Evolutionary conservation across 1,139 yeast species (phyloP), one percentile per base, ranked within the genome.

Genomic region (Blastobotrys proliferans): DNA sequence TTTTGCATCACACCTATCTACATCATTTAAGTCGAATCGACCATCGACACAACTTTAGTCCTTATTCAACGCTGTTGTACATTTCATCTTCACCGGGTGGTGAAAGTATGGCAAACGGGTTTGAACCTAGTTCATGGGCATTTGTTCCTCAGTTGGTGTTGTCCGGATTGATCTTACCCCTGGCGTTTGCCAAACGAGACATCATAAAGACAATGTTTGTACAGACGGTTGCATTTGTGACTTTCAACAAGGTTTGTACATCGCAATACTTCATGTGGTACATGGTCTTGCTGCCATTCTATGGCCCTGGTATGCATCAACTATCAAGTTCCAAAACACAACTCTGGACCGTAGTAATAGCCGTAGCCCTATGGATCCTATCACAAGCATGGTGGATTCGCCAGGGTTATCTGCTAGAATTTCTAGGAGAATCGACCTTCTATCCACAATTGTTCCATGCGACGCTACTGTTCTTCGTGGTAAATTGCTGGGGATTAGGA

Each of bases 181-280:
- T 82, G 13, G 59, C 64, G 10, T 74, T 79, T 56, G 79, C 83
- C 2, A 65, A 70, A 34, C 60, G 59, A 14, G 77, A 80, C 47
- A 57, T 83, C 22, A 62, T 79, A n/a, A 73, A 83, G 33, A 76
- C 88, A 17, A 63, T 87, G 51, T 86, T 90, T 58, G 61, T 88
- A n/a, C 97, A 90, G 63, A 92, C 98, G 1, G 82, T 87, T 62
- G 76, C 87, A 22, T 92, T 92, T 67, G 96, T 90, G 27, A 73
- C 94, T 1, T 87, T 83, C 67, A 92, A 92, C 68, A 92, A 92
- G 64, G 97, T 92, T 27, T 84, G 94, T 56, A 92, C 98, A 0
- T 86, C 96, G 1, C 73, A 69, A 56, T 92, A 92, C 63, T 92
- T 92, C 62, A 79, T 90, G 53, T 92, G 98, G 97, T 88, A 82